phyloP scores from a whole-genome alignment of 106 monocot species.

The Dendrobium nobile region DNA sequence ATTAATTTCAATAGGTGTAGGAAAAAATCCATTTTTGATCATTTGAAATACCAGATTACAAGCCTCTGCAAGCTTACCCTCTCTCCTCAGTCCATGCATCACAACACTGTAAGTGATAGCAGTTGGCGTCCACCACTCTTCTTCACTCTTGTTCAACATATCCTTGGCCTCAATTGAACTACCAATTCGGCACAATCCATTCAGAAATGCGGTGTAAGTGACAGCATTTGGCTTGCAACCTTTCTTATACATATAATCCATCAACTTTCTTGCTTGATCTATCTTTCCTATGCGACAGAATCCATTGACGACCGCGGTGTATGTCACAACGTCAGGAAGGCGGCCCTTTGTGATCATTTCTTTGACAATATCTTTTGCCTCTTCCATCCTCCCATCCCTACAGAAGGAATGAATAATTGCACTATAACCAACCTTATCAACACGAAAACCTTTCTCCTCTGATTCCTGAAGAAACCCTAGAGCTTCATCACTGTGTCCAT shows the following conservation, averaged over 20 bases:
- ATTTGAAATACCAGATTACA: slow-evolving; percentile 70
- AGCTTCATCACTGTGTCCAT: slow-evolving; percentile 79
- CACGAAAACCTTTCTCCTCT: slow-evolving; percentile 58
- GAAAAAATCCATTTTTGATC: slow-evolving; percentile 71
- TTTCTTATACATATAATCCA: slow-evolving; percentile 72
- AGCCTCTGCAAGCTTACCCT: slow-evolving; percentile 70
- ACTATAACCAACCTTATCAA: slow-evolving; percentile 88
- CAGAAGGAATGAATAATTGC: slow-evolving; percentile 70
- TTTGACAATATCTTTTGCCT: slow-evolving; percentile 63
- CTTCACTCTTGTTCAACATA: slow-evolving; percentile 72
- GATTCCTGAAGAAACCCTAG: slow-evolving; percentile 57
- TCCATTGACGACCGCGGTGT: slow-evolving; percentile 73
- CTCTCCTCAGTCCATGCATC: slow-evolving; percentile 79
- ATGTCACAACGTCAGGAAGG: slow-evolving; percentile 85
- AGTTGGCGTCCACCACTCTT: slow-evolving; percentile 93
- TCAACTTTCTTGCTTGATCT: slow-evolving; percentile 66
- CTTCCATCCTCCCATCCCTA: slow-evolving; percentile 74
- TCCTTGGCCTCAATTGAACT: slow-evolving; percentile 69
- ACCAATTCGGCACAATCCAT: slow-evolving; percentile 73
- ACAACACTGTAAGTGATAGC: slow-evolving; percentile 79
- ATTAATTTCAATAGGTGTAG: slow-evolving; percentile 72
- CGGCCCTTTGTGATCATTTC: slow-evolving; percentile 75
- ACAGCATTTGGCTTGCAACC: slow-evolving; percentile 79
- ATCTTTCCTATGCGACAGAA: slow-evolving; percentile 75
- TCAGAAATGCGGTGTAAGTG: slow-evolving; percentile 72